Conservation (phyloP, 495 filamentous ascomycete genomes). For the Trypethelium eluteriae region DNA sequence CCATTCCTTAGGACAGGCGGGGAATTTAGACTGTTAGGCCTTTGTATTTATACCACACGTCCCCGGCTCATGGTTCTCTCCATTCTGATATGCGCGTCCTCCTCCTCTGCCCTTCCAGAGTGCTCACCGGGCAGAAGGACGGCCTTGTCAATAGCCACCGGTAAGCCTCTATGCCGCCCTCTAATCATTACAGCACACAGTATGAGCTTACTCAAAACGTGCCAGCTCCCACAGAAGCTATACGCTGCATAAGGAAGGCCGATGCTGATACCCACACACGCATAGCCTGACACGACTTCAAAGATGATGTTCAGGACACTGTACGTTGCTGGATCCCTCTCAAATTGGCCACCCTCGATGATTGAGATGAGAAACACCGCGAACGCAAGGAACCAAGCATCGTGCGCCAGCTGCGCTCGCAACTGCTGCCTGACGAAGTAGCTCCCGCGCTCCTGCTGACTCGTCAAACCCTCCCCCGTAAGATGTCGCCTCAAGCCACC, state of each 20-base stretch:
- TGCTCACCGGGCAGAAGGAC: slow-evolving; percentile 59
- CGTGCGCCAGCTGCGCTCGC: slow-evolving; percentile 73
- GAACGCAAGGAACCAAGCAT: slow-evolving; percentile 77
- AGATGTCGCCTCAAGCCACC: slow-evolving; percentile 24
- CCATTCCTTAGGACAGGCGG: background rate
- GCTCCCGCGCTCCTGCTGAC: slow-evolving; percentile 35
- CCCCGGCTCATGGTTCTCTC: slow-evolving; percentile 33
- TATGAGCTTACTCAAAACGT: slow-evolving; percentile 64
- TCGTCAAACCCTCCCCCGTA: slow-evolving; percentile 21
- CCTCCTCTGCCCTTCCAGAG: slow-evolving; percentile 46
- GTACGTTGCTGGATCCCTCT: slow-evolving; percentile 57
- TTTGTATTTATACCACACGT: background rate
- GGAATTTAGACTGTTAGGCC: background rate
- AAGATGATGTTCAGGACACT: slow-evolving; percentile 81
- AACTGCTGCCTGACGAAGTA: slow-evolving; percentile 64
- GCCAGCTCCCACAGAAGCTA: slow-evolving; percentile 67
- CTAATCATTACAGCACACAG: slow-evolving; percentile 70
- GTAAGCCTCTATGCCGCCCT: slow-evolving; percentile 70
- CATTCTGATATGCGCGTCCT: slow-evolving; percentile 47
- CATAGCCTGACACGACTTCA: slow-evolving; percentile 75
- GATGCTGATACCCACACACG: slow-evolving; percentile 74
- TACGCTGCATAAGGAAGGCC: slow-evolving; percentile 61
- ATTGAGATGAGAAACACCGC: slow-evolving; percentile 66
- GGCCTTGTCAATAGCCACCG: slow-evolving; percentile 73
- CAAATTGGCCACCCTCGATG: slow-evolving; percentile 62